phyloP scores from a whole-genome alignment of 345 rosid genomes.

The Moringa oleifera region DNA sequence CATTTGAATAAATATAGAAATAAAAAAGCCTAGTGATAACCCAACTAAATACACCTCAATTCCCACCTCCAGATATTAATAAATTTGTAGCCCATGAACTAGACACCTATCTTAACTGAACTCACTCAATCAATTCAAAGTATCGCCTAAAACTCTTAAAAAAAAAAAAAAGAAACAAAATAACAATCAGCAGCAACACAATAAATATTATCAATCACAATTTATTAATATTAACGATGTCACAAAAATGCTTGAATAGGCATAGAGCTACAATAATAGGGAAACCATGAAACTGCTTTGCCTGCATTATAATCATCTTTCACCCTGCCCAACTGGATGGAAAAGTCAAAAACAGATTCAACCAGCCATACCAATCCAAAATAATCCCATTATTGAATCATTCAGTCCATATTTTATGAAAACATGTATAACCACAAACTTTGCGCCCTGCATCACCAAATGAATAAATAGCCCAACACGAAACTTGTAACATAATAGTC shows the following conservation, averaged over 20 bases:
- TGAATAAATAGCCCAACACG: neutral
- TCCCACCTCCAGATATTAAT: neutral
- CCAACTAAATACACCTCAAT: neutral
- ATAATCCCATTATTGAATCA: conserved; percentile 1
- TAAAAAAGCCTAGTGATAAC: neutral
- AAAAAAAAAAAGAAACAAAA: too few relatives aligned
- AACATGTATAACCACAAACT: conserved; percentile 6
- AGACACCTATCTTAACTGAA: neutral
- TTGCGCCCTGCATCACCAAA: neutral
- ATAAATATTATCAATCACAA: too few relatives aligned
- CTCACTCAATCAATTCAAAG: neutral
- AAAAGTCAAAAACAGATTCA: conserved; percentile 12
- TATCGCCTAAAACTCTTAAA: too few relatives aligned
- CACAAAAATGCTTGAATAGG: neutral
- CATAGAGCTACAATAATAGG: neutral
- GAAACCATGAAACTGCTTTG: neutral
- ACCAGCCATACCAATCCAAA: conserved; percentile 4
- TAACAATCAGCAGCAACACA: neutral
- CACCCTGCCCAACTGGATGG: neutral
- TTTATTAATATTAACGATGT: neutral
- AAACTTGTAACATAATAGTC: neutral
- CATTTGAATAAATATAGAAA: too few relatives aligned
- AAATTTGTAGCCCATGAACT: neutral
- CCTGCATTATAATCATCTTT: neutral
- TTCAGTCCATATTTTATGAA: conserved; percentile 11